Conservation (phyloP, 2,329 filamentous ascomycete genomes). For the Pseudopyricularia cyperi region DNA sequence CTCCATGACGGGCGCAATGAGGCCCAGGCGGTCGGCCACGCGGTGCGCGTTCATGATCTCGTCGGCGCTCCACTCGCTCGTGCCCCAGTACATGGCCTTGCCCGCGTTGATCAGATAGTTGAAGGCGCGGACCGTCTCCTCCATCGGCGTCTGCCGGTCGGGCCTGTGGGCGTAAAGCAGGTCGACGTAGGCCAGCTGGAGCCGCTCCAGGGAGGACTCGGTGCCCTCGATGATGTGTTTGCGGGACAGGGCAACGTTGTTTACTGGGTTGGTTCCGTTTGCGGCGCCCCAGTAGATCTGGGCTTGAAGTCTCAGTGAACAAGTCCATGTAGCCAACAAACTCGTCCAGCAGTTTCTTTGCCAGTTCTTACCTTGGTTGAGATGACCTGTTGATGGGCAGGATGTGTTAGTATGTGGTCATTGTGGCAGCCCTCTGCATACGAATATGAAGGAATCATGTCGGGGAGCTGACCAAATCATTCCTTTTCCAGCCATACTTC, state of each 20-base stretch:
- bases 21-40: constrained; percentile 43
- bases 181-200: constrained; percentile 50
- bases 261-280: constrained; percentile 47
- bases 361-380: constrained; percentile 35
- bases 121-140: constrained; percentile 58
- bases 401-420: not conserved
- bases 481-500: constrained; percentile 46
- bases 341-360: not conserved
- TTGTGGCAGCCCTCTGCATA: not conserved
- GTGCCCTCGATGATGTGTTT: constrained; percentile 51
- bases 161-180: constrained; percentile 58
- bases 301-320: not conserved
- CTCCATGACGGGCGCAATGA: constrained; percentile 52
- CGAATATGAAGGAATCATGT: not conserved
- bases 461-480: constrained; percentile 28
- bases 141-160: constrained; percentile 55
- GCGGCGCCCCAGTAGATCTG: constrained; percentile 52
- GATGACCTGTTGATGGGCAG: constrained; percentile 24
- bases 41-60: constrained; percentile 52
- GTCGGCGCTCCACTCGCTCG: constrained; percentile 56
- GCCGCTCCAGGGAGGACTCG: constrained; percentile 40
- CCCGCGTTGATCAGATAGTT: constrained; percentile 57
- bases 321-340: not conserved
- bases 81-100: constrained; percentile 61
- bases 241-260: constrained; percentile 45